These are phyloP conservation scores for Bipolaris bicolor DNA, from an alignment of 2,329 filamentous ascomycete species.

Conservation along the genomic window DNA sequence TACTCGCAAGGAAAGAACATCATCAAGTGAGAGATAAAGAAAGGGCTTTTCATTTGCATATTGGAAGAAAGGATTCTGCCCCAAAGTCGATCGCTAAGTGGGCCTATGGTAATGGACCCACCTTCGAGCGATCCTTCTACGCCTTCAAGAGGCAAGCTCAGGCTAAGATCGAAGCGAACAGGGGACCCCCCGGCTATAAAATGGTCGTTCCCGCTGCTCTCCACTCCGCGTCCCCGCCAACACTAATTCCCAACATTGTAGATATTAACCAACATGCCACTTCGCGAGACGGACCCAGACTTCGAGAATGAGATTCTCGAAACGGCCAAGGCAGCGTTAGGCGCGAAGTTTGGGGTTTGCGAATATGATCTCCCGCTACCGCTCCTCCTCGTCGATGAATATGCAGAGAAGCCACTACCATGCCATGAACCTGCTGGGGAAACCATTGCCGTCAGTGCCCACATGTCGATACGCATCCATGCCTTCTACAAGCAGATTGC, in stretches of 20 bases:
- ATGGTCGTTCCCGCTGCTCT: no score
- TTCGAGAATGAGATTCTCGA: conserved; percentile 17
- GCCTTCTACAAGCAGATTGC: conserved; percentile 14
- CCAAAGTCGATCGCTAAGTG: no score
- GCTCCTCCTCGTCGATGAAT: conserved; percentile 15
- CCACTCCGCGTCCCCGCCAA: not conserved
- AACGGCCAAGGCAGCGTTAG: conserved; percentile 16
- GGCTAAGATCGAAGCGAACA: no score
- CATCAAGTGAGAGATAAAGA: no score
- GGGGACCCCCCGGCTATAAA: no score
- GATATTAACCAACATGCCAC: conserved; percentile 14
- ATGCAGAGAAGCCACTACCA: conserved; percentile 8
- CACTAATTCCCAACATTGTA: not conserved
- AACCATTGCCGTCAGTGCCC: conserved; percentile 15
- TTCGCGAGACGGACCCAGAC: conserved; percentile 17
- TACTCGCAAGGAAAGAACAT: no score
- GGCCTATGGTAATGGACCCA: no score
- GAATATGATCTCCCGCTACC: conserved; percentile 20
- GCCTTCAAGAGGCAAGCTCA: no score
- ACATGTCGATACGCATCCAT: conserved; percentile 16
- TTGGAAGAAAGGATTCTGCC: no score
- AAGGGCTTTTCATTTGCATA: no score
- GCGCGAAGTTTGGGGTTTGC: conserved; percentile 12
- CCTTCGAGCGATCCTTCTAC: no score
- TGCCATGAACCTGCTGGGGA: conserved; percentile 21